Evolutionary conservation across 805 yeast genomes (phyloP), one percentile per base, ranked within the genome.

Genomic region (Metschnikowia lochheadii): DNA sequence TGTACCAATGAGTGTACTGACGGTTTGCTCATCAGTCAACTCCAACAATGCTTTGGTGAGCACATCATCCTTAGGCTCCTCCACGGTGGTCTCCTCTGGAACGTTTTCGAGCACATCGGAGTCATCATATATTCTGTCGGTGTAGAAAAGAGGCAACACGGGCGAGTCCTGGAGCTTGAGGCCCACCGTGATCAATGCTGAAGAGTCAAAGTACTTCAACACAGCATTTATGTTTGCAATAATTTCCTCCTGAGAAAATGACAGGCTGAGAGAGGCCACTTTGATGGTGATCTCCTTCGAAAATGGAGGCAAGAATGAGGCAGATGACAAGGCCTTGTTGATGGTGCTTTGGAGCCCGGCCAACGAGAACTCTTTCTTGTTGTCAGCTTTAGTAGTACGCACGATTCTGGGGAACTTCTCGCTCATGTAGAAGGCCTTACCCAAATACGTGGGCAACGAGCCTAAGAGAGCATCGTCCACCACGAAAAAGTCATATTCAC

Each of bases 381-480:
- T 67, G 53, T 48, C 62, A 56, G 49, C 57, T 42, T 56, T 56
- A 20, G 67, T 61, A 21, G 84, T 69, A 57, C 76, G 75, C 49
- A 89, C 72, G 18, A 91, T 84, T 37, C 86, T 66, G 48, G 96
- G 96, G 39, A 82, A 69, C 64, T 87, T 88, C 36, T 67, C 62
- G 36, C 78, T 68, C 35, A 60, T 67, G 64, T 82, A 87, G 63
- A 90, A 94, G 3, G 81, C 75, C 69, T 88, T 87, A 49, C 97
- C 97, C 56, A 94, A 73, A 35, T 87, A 70, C 59, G 84, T 82
- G 44, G 99, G 99, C 69, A 94, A 77, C 52, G 87, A 75, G 29
- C 90, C 82, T 48, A 89, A 75, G 42, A 92, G 74, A 35, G 85
- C 83, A 55, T 90, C 96, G 69, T 94, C 99, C 48, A 89, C 84